Base-by-base conservation (phyloP, 192 early-diverging fungal species). In the Podila verticillata region DNA sequence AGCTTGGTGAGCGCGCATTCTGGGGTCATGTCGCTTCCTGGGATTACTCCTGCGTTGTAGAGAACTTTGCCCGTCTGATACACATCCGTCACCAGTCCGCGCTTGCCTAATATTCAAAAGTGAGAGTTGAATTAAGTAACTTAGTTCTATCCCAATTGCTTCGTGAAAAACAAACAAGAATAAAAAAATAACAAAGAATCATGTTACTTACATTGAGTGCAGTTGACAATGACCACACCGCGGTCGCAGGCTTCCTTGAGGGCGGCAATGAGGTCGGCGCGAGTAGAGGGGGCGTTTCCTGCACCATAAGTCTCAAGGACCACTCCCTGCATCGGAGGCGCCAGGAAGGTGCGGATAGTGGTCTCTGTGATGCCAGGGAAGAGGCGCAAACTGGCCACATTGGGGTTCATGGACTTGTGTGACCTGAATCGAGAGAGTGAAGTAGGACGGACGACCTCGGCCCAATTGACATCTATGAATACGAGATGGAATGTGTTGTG, bases 1-100 rank as follows among this genome's bases (percentile, higher is more conserved):
- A 99, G 91, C 80, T 99, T 99, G 20, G 97, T 96, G 8, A 99
- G 75, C 0, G 98, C 98, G 63, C 97, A 99, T 82, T 96, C 95
- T 2, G 95, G 92, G 4, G 95, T 98, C 94, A 97, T 97, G 75
- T 98, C 97, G 22, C 90, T 87, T n/a, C 96, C 95, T 7, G 96
- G 90, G 12, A 97, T 91, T 20, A 97, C 94, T 49, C 93, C 92
- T 28, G 92, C 88, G 36, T 85, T 85, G n/a, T 91, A 78, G 17
- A 99, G 74, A 2, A 93, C 94, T 47, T 95, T 95, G 10, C 95
- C 95, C 0, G 96, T 97, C 9, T 93, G 95, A 68, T 99, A 99
- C 3, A 90, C 65, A 75, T 97, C 96, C 0, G 95, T 95, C 3
- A 99, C 97, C 31, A 94, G 82, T 7, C 95, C 97, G 7, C 89